Conservation (phyloP, 495 filamentous ascomycete species). For the Penicillium angulare region DNA sequence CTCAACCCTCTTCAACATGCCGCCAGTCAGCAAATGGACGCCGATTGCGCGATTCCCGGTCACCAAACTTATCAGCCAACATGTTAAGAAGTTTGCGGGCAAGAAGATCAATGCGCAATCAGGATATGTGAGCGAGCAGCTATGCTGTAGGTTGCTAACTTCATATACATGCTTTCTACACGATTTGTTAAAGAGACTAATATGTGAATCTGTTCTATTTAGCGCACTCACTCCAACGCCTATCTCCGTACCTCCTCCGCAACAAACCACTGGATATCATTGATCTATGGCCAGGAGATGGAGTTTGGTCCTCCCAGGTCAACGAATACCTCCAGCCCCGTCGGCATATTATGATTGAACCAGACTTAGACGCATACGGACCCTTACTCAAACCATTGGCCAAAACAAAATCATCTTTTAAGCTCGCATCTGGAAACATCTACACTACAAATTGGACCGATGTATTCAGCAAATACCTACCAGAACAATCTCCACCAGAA, state of each 20-base stretch:
- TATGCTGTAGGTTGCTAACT: conserved; percentile 56
- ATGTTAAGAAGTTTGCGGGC: neutral
- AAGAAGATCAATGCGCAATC: conserved; percentile 1
- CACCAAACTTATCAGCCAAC: conserved; percentile 13
- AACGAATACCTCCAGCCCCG: conserved; percentile 72
- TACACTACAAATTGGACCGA: conserved; percentile 46
- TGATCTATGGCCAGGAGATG: conserved; percentile 77
- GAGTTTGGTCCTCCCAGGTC: conserved; percentile 72
- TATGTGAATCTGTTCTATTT: conserved; percentile 28
- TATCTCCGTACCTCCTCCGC: conserved; percentile 58
- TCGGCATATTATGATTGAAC: conserved; percentile 78
- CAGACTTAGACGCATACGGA: conserved; percentile 49
- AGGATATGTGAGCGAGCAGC: conserved; percentile 54
- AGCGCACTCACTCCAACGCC: conserved; percentile 43
- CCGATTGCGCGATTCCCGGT: conserved; percentile 18
- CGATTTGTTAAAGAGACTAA: too few relatives aligned
- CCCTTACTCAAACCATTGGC: conserved; percentile 62
- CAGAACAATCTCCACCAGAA: conserved; percentile 26
- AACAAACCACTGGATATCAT: conserved; percentile 74
- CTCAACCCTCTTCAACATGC: neutral
- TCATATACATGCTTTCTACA: too few relatives aligned
- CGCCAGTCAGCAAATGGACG: neutral
- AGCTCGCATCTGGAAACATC: conserved; percentile 45
- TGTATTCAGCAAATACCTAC: conserved; percentile 41
- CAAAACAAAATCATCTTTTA: conserved; percentile 54